phyloP scores from a whole-genome alignment of 208 protist genomes.

The Trichomonas vaginalis region DNA sequence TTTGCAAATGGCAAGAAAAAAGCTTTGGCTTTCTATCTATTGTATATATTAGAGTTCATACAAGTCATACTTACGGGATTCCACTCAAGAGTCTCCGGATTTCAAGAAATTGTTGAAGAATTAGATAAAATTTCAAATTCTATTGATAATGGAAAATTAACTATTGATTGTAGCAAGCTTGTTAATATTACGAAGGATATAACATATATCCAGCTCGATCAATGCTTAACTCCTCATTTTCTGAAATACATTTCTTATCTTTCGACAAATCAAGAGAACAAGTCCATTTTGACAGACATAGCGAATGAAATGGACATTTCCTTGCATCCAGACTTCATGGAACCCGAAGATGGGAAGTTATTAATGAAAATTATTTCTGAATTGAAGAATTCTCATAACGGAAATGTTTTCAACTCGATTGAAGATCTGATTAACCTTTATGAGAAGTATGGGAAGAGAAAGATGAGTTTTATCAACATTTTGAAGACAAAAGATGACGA shows the following conservation, averaged over 20 bases:
- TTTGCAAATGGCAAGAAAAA: background rate
- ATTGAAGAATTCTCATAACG: background rate
- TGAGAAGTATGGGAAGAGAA: background rate
- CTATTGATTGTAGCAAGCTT: background rate
- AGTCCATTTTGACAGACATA: background rate
- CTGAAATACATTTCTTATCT: background rate
- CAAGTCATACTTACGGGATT: background rate
- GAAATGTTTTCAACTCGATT: background rate
- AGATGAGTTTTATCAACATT: background rate
- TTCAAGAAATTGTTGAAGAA: background rate
- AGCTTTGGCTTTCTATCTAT: background rate
- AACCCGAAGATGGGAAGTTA: background rate
- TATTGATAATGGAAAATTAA: background rate
- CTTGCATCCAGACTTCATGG: background rate
- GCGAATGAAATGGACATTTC: background rate
- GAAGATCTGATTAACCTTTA: background rate
- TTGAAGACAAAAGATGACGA: background rate
- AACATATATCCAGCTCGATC: background rate
- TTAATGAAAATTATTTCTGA: background rate
- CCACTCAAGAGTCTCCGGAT: background rate
- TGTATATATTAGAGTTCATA: background rate
- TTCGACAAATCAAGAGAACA: background rate
- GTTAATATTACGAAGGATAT: background rate
- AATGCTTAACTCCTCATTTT: background rate
- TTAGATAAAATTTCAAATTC: background rate